A percentile compares a stretch with the other conserved stretches of the same genome.
These are phyloP conservation scores for Hypoxylon rubiginosum DNA, from an alignment of 2,329 filamentous ascomycete species.

Conservation along the genomic window DNA sequence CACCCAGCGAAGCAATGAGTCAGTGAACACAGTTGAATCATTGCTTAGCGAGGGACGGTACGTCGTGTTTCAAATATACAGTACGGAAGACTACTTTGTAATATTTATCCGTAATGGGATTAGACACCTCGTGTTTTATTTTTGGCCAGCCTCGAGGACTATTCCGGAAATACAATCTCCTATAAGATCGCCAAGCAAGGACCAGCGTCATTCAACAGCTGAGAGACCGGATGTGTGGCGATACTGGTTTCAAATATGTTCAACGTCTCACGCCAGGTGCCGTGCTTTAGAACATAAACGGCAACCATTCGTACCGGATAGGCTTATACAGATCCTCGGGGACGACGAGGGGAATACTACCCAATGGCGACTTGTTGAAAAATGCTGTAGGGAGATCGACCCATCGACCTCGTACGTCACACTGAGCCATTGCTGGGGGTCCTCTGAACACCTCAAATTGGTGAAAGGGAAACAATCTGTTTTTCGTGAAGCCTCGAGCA, in stretches of 20 bases:
- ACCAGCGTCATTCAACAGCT: neutral
- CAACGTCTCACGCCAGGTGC: neutral
- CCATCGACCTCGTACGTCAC: constrained; percentile 2
- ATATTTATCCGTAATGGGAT: too few species aligned
- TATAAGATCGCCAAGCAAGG: neutral
- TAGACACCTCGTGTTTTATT: too few species aligned
- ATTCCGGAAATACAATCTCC: neutral
- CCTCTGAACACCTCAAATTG: constrained; percentile 1
- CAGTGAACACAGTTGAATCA: neutral
- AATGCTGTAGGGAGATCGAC: neutral
- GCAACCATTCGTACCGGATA: neutral
- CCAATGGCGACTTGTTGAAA: neutral
- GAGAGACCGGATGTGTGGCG: neutral
- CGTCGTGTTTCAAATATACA: neutral
- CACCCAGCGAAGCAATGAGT: neutral
- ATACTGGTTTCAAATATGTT: neutral
- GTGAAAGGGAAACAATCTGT: neutral
- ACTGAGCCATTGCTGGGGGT: constrained; percentile 13
- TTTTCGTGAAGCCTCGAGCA: neutral
- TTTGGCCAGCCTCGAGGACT: neutral
- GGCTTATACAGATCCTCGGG: neutral
- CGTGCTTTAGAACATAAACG: neutral
- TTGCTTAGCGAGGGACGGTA: neutral
- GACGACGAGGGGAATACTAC: neutral
- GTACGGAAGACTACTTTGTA: too few species aligned